Evolutionary conservation across 1,284 basidiomycete species (phyloP), one percentile per base, ranked within the genome.

Genomic region (Heterobasidion annosum): DNA sequence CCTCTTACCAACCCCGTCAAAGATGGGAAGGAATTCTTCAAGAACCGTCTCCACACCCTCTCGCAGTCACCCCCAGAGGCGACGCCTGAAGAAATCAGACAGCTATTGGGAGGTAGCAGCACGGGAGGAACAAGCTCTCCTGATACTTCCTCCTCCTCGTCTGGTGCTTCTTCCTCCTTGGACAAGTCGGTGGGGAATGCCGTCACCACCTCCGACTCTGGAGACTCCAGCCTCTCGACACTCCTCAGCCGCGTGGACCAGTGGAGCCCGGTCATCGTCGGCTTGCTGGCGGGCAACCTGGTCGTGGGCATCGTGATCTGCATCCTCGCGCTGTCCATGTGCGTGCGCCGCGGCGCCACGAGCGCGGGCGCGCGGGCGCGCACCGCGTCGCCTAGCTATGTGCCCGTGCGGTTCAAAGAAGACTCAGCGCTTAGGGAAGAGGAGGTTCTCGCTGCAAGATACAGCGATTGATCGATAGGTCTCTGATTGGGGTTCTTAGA

Each of bases 271-370:
- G 34, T 47, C 34, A 35, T 52, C 43, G 18, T 52, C 34, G 51
- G 51, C 15, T 44, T 52, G 15, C 51, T 52, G 15, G 42, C 43
- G 25, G 51, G 51, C 15, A 52, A 52, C 34, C 10, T 52, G 9
- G n/a, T 52, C 15, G 33, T 52, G 10, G 51, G 51, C 25, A 35
- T 47, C n/a, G 10, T 52, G 9, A 32, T 52, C 43, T 52, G 51
- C 44, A 19, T 34, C 15, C 34, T 52, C 18, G 51, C 19, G 8
- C 15, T 52, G 15, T 19, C 43, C n/a, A 18, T 46, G 12, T 52
- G 51, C 51, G 34, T 47, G 12, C 43, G 44, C 32, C 13, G 32
- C 10, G 51, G 51, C n/a, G 43, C n/a, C 8, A 15, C 42, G 50
- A 9, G 15, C 7, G 50, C 8, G 15, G 10, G 18, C 8, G 19